These are phyloP conservation scores for Dendrobium chrysotoxum DNA, from an alignment of 106 monocot species.

Conservation along the genomic window DNA sequence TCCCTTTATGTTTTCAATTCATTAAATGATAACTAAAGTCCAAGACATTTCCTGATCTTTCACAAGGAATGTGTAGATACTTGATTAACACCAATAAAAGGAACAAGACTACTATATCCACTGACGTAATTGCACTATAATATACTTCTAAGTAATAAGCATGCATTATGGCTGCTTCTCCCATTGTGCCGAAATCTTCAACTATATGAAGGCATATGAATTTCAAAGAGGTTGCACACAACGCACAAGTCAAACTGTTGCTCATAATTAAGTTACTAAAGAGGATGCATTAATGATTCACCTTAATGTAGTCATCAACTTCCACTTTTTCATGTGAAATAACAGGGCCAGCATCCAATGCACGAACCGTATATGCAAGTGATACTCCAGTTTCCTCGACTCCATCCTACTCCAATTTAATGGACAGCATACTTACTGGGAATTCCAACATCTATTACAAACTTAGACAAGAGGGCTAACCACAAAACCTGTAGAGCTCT, in stretches of 20 bases:
- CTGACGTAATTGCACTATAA: too few relatives aligned
- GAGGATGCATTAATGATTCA: conserved; percentile 8
- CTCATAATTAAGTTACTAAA: too few relatives aligned
- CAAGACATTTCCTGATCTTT: not conserved
- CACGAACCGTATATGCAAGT: conserved; percentile 82
- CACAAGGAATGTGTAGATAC: not conserved
- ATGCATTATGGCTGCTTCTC: not conserved
- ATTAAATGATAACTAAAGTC: not conserved
- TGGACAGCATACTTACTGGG: not conserved
- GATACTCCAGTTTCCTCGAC: conserved; percentile 87
- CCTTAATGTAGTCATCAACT: conserved; percentile 77
- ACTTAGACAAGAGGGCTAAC: not conserved
- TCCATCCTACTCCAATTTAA: conserved; percentile 60
- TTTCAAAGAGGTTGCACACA: not conserved
- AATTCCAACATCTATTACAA: not conserved
- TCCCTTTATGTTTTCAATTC: not conserved
- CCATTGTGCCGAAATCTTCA: not conserved
- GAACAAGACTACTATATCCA: not conserved
- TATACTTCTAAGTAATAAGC: not conserved
- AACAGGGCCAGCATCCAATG: conserved; percentile 85
- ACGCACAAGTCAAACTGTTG: too few relatives aligned
- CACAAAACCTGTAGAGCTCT: conserved; percentile 85
- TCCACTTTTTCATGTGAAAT: conserved; percentile 71
- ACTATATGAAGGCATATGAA: not conserved
- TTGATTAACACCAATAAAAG: not conserved